These are phyloP conservation scores for Colletotrichum eremochloae DNA, from an alignment of 2,329 filamentous ascomycete genomes.

Conservation along the genomic window DNA sequence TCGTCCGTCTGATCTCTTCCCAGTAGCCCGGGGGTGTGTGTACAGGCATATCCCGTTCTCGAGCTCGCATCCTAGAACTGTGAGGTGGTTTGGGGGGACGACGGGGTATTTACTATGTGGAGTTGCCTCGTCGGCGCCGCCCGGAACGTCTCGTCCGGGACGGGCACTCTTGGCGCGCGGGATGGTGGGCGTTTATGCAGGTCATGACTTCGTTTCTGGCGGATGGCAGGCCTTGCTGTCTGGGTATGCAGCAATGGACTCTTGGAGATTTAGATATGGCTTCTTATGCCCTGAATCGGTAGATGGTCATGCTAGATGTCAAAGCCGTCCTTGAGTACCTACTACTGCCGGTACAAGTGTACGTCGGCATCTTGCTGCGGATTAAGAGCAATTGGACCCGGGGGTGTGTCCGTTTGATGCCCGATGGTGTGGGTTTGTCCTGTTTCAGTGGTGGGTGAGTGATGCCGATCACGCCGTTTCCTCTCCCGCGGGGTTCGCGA, in stretches of 20 bases:
- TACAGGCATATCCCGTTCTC: not conserved
- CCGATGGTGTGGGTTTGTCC: not conserved
- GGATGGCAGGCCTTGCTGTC: not conserved
- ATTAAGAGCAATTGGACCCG: not conserved
- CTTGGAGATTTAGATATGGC: not conserved
- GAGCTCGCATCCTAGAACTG: not conserved
- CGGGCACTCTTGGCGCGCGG: not conserved
- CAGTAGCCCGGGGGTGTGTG: too few relatives aligned
- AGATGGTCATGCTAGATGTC: not conserved
- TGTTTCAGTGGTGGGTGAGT: constrained; percentile 6
- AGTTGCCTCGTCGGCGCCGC: constrained; percentile 3
- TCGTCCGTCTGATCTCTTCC: not conserved
- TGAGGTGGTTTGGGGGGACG: not conserved
- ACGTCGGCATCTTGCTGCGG: not conserved
- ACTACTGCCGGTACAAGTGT: not conserved
- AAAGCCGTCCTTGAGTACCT: not conserved
- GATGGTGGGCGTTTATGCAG: not conserved
- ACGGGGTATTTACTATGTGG: not conserved
- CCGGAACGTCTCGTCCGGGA: not conserved
- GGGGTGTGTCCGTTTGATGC: not conserved
- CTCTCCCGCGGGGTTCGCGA: not conserved
- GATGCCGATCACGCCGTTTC: not conserved
- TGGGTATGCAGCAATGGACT: not conserved
- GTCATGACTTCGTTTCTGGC: not conserved
- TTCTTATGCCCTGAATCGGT: not conserved